Conservation (phyloP, 805 yeast genomes). For the Pichia cephalocereana region DNA sequence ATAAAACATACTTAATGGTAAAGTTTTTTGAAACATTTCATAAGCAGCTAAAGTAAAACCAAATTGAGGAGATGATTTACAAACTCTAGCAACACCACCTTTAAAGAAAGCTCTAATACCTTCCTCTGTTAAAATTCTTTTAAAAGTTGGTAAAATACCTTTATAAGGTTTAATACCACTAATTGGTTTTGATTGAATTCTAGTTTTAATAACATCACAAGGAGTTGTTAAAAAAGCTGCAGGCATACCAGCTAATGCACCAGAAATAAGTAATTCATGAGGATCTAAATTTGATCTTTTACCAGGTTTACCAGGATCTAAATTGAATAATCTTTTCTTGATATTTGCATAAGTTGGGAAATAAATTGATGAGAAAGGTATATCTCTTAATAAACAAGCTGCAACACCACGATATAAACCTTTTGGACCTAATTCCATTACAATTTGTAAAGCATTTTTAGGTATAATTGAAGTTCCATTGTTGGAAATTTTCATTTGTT, state of each 20-base stretch:
- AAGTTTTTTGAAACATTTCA: conserved; percentile 71
- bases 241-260: conserved; percentile 97
- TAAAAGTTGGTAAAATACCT: conserved; percentile 71
- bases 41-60: conserved; percentile 98
- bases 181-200: conserved; percentile 78
- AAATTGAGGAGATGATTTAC: conserved; percentile 95
- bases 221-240: conserved; percentile 97
- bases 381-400: conserved; percentile 90
- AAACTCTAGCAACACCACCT: conserved; percentile 92
- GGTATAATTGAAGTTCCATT: conserved; percentile 18
- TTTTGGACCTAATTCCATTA: conserved; percentile 65
- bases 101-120: conserved; percentile 83
- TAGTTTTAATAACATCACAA: conserved; percentile 91
- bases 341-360: conserved; percentile 96
- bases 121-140: conserved; percentile 69
- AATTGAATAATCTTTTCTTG: conserved; percentile 71
- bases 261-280: conserved; percentile 77
- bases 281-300: conserved; percentile 56
- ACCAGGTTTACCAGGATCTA: conserved; percentile 61
- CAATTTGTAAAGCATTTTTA: conserved; percentile 59
- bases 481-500: conserved; percentile 29
- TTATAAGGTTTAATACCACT: conserved; percentile 68
- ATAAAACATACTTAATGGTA: conserved; percentile 51
- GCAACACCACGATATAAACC: conserved; percentile 89
- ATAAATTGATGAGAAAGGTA: conserved; percentile 93